Evolutionary conservation across 2,329 filamentous ascomycete species (phyloP), one percentile per base, ranked within the genome.

Genomic region (Epichloe bromicola): DNA sequence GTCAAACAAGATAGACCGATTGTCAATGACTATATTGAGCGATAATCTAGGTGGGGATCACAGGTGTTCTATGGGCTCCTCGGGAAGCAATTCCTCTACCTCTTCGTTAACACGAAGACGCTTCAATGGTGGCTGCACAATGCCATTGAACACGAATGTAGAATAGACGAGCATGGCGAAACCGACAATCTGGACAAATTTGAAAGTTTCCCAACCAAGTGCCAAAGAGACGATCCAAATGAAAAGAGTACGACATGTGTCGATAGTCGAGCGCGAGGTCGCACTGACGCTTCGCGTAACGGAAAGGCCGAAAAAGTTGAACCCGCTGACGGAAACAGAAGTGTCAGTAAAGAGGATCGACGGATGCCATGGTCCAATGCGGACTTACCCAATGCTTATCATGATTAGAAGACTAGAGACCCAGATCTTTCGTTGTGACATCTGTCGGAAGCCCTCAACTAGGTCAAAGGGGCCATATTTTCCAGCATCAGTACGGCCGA

Each of bases 261-360:
- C 93, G 60, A 98, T 97, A 34, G 91, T 97, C 34, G 88, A 95
- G 54, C 93, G 82, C 1, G 91, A 88, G 0, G 93, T 98, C 11
- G 93, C 93, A 56, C 86, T 94, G 58, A 98, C 88, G 55, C 71
- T 83, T 54, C 88, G 82, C 1, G 93, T 98, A 8, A 98, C 91
- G 1, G 87, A 93, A 10, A 98, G 79, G 7, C 93, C 93, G 67
- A 98, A 98, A 74, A 95, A 98, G 71, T 98, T 98, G 79, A 97
- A 98, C 50, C 91, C 90, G 56, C 88, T 94, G 34, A 41, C 33
- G 54, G 19, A 41, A 54, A 50, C 4, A 52, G 51, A 56, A 53
- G 65, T 52, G 61, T 42, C 49, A 49, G 54, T 3, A 33, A n/a
- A n/a, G 10, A 33, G 36, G 23, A 38, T 26, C 8, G 8, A 19